Percentiles rank a stretch among this genome's conserved stretches.
Conservation (phyloP, 805 yeast species). For the Candida chilensis region DNA sequence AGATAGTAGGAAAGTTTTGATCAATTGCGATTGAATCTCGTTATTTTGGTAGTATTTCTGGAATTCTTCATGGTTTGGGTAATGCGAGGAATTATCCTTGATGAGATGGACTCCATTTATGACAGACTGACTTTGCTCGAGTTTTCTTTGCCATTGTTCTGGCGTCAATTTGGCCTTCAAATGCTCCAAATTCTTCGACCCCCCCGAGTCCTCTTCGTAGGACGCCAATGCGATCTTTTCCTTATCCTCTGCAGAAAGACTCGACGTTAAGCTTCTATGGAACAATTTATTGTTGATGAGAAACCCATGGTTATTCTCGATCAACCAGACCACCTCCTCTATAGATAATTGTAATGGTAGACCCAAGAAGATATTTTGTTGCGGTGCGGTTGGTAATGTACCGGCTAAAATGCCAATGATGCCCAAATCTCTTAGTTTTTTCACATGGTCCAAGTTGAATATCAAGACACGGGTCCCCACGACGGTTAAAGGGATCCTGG, state of each 20-base stretch:
- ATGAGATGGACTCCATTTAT: slow-evolving; percentile 1
- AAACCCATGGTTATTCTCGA: slow-evolving; percentile 28
- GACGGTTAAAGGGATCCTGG: slow-evolving; percentile 16
- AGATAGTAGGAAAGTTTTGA: too few species aligned
- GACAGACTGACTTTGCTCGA: slow-evolving; percentile 1
- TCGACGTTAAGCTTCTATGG: slow-evolving; percentile 7
- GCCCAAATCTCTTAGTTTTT: slow-evolving; percentile 47
- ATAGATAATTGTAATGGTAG: slow-evolving; percentile 66
- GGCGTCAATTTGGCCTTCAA: slow-evolving; percentile 6
- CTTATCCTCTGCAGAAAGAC: slow-evolving; percentile 5
- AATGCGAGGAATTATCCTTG: slow-evolving; percentile 3
- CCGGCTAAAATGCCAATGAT: slow-evolving; percentile 77
- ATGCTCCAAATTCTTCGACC: slow-evolving; percentile 5
- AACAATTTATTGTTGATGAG: slow-evolving; percentile 31
- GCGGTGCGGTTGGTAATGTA: slow-evolving; percentile 84
- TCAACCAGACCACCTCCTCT: slow-evolving; percentile 68
- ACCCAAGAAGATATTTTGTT: slow-evolving; percentile 83
- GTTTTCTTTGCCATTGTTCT: slow-evolving; percentile 2
- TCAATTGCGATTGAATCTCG: too few species aligned
- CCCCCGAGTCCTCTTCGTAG: slow-evolving; percentile 4
- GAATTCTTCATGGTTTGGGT: slow-evolving; percentile 3
- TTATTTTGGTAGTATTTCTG: slow-evolving; percentile 5
- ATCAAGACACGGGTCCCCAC: slow-evolving; percentile 41
- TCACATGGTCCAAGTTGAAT: slow-evolving; percentile 47
- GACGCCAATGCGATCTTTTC: slow-evolving; percentile 5